Evolutionary conservation across 352 stramenopile genomes (phyloP), one percentile per base, ranked within the genome.

Genomic region (Phytophthora megakarya): DNA sequence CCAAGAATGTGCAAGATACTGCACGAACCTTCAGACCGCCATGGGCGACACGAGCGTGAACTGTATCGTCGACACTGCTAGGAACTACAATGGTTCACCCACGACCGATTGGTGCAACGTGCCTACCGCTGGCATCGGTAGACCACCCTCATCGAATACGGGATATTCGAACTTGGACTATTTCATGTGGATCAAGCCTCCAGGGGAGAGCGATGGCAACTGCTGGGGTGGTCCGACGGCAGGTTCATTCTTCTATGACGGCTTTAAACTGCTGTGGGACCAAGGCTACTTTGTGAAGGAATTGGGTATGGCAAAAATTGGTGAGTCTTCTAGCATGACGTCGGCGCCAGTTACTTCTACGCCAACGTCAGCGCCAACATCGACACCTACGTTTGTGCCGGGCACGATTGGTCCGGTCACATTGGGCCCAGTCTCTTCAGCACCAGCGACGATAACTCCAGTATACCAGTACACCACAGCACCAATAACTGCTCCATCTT

Each of bases 161-260:
- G 76, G 75, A 11, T 70, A 78, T 35, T 46, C 42, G 8, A 80
- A 84, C 48, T 57, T 91, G 16, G 80, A 89, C 66, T 91, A 89
- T 61, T 84, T 86, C 33, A 66, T 89, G 47, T 91, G 79, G 78
- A 76, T 89, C 50, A 91, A 91, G 57, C 72, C 73, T 18, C 70
- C 80, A 30, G 82, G 82, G 56, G 78, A 91, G 52, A 85, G 73
- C 15, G 82, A 91, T 39, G 82, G 82, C 23, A 65, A 70, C 6
- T 91, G 80, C 55, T 68, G 67, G 32, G 66, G 69, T 25, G 83
- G 80, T 16, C 79, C 73, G 0, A 58, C 56, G 3, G 79, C 79
- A 9, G 83, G 80, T 1, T 49, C 67, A 10, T 90, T 90, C 54
- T 88, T 81, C 52, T 53, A 78, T 19, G 57, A 74, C 4, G 53